Percentiles rank a stretch among this genome's conserved stretches.
phyloP scores from a whole-genome alignment of 257 asterid species.

The Primulina huaijiensis region DNA sequence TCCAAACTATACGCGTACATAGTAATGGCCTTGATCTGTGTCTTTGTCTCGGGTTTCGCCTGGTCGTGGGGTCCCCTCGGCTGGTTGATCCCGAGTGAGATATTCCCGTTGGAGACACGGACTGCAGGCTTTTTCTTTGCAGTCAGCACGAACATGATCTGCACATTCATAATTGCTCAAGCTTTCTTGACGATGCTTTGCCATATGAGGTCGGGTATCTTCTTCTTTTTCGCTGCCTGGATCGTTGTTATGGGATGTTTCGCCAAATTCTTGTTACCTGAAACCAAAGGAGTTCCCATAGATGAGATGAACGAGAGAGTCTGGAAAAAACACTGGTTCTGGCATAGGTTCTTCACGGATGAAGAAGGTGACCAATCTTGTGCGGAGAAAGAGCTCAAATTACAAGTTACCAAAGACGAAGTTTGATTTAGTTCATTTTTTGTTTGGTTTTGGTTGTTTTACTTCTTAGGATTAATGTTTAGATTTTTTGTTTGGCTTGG shows the following conservation, averaged over 20 bases:
- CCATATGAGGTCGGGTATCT: constrained; percentile 34
- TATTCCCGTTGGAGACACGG: constrained; percentile 35
- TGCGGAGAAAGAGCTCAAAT: no score
- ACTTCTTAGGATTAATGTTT: no score
- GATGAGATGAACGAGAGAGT: constrained; percentile 43
- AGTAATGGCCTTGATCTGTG: constrained; percentile 15
- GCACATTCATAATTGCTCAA: constrained; percentile 43
- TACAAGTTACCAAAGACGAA: no score
- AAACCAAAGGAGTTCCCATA: constrained; percentile 40
- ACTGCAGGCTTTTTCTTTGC: constrained; percentile 38
- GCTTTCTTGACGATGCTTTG: constrained; percentile 43
- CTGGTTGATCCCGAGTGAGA: constrained; percentile 43
- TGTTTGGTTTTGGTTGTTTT: no score
- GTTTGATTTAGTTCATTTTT: no score
- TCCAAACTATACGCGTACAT: constrained; percentile 4
- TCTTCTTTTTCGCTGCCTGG: constrained; percentile 34
- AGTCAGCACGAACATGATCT: constrained; percentile 38
- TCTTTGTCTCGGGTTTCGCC: constrained; percentile 36
- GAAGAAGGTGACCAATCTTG: background rate
- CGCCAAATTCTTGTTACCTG: constrained; percentile 31
- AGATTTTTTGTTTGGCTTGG: no score
- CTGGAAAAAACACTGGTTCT: constrained; percentile 42
- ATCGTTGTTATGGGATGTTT: constrained; percentile 30
- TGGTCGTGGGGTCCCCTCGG: constrained; percentile 50
- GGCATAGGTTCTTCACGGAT: constrained; percentile 28